phyloP scores from a whole-genome alignment of 345 rosid species.

The Combretum micranthum region DNA sequence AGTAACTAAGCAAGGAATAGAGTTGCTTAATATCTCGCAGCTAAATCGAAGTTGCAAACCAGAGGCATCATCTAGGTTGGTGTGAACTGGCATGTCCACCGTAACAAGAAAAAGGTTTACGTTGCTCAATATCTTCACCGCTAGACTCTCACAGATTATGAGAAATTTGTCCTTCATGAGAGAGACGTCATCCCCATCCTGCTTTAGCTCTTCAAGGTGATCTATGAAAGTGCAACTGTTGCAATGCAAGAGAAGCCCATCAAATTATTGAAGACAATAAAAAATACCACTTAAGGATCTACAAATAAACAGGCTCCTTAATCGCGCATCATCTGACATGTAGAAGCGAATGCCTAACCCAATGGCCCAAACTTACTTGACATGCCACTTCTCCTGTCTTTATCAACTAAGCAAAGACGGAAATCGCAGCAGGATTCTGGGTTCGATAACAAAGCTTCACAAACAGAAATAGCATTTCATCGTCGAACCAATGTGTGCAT shows the following conservation, averaged over 20 bases:
- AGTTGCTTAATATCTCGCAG: constrained; percentile 77
- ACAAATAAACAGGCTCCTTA: too few species aligned
- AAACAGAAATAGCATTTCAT: too few species aligned
- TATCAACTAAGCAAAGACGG: too few species aligned
- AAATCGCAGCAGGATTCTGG: too few species aligned
- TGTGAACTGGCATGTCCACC: constrained; percentile 68
- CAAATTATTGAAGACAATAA: too few species aligned
- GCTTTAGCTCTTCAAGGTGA: constrained; percentile 50
- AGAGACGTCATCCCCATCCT: constrained; percentile 30
- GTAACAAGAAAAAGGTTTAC: constrained; percentile 72
- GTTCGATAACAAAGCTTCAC: too few species aligned
- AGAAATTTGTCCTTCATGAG: constrained; percentile 58
- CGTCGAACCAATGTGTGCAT: too few species aligned
- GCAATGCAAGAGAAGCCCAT: neutral
- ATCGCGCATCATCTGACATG: too few species aligned
- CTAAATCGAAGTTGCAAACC: constrained; percentile 76
- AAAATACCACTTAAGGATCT: too few species aligned
- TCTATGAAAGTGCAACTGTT: constrained; percentile 65
- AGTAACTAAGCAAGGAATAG: constrained; percentile 68
- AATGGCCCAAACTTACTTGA: too few species aligned
- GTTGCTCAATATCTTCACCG: constrained; percentile 69
- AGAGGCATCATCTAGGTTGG: constrained; percentile 69
- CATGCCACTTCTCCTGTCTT: too few species aligned
- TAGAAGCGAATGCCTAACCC: too few species aligned
- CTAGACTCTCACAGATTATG: constrained; percentile 62